These are phyloP conservation scores for Ascochyta koolunga DNA, from an alignment of 2,329 filamentous ascomycete genomes.

Conservation along the genomic window DNA sequence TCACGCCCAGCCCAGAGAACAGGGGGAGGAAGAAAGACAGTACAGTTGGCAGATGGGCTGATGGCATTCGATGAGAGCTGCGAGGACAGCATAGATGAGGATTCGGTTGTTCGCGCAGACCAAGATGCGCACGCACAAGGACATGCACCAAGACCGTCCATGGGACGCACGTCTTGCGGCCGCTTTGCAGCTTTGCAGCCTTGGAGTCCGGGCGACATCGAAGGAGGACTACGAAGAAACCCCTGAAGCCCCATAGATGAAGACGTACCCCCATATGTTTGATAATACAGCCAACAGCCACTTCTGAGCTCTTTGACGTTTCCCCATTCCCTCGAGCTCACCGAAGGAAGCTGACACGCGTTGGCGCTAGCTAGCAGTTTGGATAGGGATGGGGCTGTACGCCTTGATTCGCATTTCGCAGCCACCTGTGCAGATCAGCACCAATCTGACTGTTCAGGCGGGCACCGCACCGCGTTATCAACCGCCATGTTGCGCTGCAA, in stretches of 20 bases:
- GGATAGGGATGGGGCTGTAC: constrained; percentile 11
- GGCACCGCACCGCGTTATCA: not conserved
- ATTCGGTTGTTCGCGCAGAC: not conserved
- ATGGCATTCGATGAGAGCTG: constrained; percentile 25
- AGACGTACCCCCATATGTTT: not conserved
- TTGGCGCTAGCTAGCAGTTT: not conserved
- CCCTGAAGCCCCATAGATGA: not conserved
- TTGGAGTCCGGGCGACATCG: too few species aligned
- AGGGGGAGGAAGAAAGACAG: constrained; percentile 20
- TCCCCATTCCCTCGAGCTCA: not conserved
- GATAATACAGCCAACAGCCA: not conserved
- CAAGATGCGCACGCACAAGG: not conserved
- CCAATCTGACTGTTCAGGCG: not conserved
- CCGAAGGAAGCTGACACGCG: not conserved
- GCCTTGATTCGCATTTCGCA: too few species aligned
- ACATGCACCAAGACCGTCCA: not conserved
- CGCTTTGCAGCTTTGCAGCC: too few species aligned
- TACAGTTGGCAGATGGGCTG: constrained; percentile 33
- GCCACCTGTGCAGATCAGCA: not conserved
- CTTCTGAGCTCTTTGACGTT: not conserved
- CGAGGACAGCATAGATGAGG: not conserved
- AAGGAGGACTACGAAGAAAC: too few species aligned
- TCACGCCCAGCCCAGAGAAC: constrained; percentile 35
- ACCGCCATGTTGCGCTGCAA: too few species aligned
- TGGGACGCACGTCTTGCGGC: not conserved